Base-by-base conservation (phyloP, 129 eudicot genomes). In the Cynara cardunculus region DNA sequence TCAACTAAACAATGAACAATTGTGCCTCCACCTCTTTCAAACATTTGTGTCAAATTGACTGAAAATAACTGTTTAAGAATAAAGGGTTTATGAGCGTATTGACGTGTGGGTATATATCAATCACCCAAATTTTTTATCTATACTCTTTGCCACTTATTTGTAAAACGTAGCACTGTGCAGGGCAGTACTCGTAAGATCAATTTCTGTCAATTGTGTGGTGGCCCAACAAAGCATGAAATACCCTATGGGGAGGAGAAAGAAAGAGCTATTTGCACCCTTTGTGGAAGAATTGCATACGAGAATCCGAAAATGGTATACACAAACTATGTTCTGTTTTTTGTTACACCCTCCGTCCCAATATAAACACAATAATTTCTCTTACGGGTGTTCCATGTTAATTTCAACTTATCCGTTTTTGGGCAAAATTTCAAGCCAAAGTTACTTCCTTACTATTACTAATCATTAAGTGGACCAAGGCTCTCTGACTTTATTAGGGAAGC, bases 191-290 rank as follows among this genome's bases (percentile, higher is more conserved):
- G 89, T 71, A 92, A 90, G 84, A 87, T 92, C 28, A 95, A 92
- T 76, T 95, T 89, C 84, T 95, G 99, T 86, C 99, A 95, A 80
- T 82, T 22, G 74, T 92, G 97, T 65, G 99, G 99, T 64, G 94
- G 97, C 26, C 82, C 88, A 30, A 92, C 93, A 44, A 95, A 92
- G 87, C 78, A 90, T 70, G 97, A 92, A 84, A 87, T 90, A 86
- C 99, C 99, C n/a, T 90, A 89, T 27, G 99, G 97, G 71, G 99
- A 95, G 79, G 97, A 92, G 85, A 92, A 89, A 88, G 80, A 77
- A 69, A 83, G 99, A 85, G 96, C 97, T 39, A 87, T 95, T 66
- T 95, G 99, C 91, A 89, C 97, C 27, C 90, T 82, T 16, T 95
- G 99, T 87, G 94, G 91, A 73, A 92, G 73, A 86, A 88, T 95